Base-by-base conservation (phyloP, 2,329 filamentous ascomycete species). In the Hypoxylon rubiginosum region DNA sequence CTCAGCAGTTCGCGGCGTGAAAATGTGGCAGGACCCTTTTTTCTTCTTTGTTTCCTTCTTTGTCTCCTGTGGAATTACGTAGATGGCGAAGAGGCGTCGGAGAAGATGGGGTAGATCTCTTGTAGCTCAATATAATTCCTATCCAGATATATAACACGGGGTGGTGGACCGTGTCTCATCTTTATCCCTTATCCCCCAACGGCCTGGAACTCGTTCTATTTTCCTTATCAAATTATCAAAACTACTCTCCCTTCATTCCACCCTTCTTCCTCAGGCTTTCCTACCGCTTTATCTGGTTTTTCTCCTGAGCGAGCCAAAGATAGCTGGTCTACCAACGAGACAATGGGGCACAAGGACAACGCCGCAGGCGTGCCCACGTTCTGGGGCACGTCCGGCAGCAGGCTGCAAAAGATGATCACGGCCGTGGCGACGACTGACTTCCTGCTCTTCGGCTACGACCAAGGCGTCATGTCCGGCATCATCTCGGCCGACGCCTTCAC, bases 381-480 rank as follows among this genome's bases (percentile, higher is more conserved):
- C 58, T 77, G 75, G 75, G 75, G 75, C 66, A 67, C 60, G 70
- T 75, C 75, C 50, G 75, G 75, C 51, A 66, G 64, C 45, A 67
- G 46, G 5, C 55, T 77, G 36, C 75, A 77, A 66, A 64, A 60
- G 26, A 53, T 76, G 45, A 71, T 77, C 64, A 77, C 75, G 9
- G 62, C 63, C 60, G 71, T 76, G 55, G 69, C 74, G 52, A 72
- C 70, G 45, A 67, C 73, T 63, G 64, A 76, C 69, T 72, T 74
- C 70, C 32, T 75, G 60, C 63, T 75, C 30, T 72, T 75, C 64
- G 75, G 75, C 21, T 77, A 76, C 48, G 75, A 77, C 52, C 75
- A 77, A 55, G 75, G 75, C 54, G 75, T 77, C 36, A 77, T 77
- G 75, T 75, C 74, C 13, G 75, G 75, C 41, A 77, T 76, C 64